Percentiles rank a stretch among this genome's conserved stretches.
Conservation (phyloP, 768 basidiomycete genomes). For the Lactifluus rugatus region DNA sequence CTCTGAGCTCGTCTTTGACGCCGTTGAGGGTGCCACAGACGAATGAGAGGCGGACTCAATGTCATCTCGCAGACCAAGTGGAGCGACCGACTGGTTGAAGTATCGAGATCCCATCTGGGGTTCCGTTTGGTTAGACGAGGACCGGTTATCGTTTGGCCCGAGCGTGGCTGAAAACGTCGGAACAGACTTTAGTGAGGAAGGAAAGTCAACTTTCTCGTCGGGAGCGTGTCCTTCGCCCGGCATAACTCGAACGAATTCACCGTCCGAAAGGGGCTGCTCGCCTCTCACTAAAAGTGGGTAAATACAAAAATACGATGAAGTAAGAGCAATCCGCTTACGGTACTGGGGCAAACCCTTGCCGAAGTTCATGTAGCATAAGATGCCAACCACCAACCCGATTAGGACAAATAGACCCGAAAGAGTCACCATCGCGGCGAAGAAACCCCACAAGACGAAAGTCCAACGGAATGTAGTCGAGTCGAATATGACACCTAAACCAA, state of each 20-base stretch:
- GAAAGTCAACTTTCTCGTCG: slow-evolving; percentile 51
- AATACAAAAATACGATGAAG: neutral
- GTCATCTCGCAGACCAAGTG: slow-evolving; percentile 9
- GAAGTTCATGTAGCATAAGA: slow-evolving; percentile 65
- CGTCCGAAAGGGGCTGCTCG: slow-evolving; percentile 40
- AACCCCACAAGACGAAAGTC: slow-evolving; percentile 64
- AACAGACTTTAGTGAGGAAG: slow-evolving; percentile 40
- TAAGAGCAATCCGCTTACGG: slow-evolving; percentile 35
- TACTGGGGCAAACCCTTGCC: slow-evolving; percentile 62
- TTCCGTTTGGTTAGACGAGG: slow-evolving; percentile 30
- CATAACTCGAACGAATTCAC: slow-evolving; percentile 30
- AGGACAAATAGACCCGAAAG: slow-evolving; percentile 50
- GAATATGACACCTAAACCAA: slow-evolving; percentile 68
- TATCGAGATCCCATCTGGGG: slow-evolving; percentile 41
- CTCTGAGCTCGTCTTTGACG: neutral
- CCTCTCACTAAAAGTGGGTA: slow-evolving; percentile 37
- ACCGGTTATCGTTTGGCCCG: slow-evolving; percentile 28
- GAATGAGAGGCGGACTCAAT: neutral
- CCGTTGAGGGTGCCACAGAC: neutral
- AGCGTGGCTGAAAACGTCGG: slow-evolving; percentile 43
- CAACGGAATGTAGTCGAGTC: slow-evolving; percentile 62
- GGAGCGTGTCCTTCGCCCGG: slow-evolving; percentile 26
- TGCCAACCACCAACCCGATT: slow-evolving; percentile 46
- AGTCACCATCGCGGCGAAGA: slow-evolving; percentile 57
- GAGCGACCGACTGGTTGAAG: slow-evolving; percentile 32